Conservation (phyloP, 2,329 filamentous ascomycete genomes). For the Fusarium burgessii region DNA sequence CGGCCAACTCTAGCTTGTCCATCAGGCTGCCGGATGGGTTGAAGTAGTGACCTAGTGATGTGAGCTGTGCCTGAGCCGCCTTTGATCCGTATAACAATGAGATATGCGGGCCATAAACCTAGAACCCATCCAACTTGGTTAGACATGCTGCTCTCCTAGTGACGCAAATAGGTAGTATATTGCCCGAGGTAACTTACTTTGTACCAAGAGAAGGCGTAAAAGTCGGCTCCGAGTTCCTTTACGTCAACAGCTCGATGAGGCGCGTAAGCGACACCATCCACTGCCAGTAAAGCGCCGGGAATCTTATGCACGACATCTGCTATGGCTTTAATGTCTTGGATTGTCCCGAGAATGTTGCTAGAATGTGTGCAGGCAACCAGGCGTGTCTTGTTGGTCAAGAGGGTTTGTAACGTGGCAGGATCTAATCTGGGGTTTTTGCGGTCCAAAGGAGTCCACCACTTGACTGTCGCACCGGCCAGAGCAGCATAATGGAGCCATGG, state of each 20-base stretch:
- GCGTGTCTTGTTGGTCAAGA: slow-evolving; percentile 2
- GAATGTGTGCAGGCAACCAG: slow-evolving; percentile 1
- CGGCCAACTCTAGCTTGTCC: slow-evolving; percentile 2
- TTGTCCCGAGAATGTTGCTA: slow-evolving; percentile 2
- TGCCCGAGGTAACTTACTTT: not conserved
- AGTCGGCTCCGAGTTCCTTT: slow-evolving; percentile 1
- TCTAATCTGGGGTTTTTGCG: not conserved
- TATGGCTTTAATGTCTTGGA: not conserved
- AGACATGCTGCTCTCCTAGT: not conserved
- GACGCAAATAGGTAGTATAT: no score
- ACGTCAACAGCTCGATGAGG: slow-evolving; percentile 1
- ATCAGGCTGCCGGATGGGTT: not conserved
- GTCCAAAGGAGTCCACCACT: not conserved
- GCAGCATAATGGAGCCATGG: not conserved
- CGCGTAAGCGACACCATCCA: slow-evolving; percentile 1
- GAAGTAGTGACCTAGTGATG: not conserved
- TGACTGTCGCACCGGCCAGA: not conserved
- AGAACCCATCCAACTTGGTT: not conserved
- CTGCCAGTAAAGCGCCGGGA: not conserved
- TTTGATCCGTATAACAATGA: not conserved
- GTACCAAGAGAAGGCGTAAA: slow-evolving; percentile 6
- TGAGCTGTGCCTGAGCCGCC: not conserved
- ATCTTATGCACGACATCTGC: slow-evolving; percentile 1
- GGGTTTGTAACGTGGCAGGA: not conserved
- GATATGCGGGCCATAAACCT: slow-evolving; percentile 4